Conservation (phyloP, 176 grass and related monocot species). For the Aegilops sharonensis region DNA sequence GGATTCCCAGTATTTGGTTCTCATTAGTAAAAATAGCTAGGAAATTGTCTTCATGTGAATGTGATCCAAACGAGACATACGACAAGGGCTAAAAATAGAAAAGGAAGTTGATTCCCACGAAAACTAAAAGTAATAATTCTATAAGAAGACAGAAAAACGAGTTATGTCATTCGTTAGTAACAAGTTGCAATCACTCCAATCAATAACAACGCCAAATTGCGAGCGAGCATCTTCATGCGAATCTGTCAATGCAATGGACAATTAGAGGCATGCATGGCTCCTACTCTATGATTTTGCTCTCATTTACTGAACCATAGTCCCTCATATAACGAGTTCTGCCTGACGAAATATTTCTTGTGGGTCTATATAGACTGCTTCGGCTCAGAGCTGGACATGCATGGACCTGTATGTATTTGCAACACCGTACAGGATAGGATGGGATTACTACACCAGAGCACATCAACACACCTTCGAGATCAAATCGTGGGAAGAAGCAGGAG, state of each 20-base stretch:
- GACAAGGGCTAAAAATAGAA: not conserved
- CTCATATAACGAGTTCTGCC: not conserved
- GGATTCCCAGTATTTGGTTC: not conserved
- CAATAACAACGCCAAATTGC: slow-evolving; percentile 9
- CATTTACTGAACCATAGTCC: too few relatives aligned
- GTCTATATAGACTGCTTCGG: slow-evolving; percentile 57
- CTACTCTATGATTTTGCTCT: not conserved
- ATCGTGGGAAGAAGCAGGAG: slow-evolving; percentile 80
- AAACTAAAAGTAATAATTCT: not conserved
- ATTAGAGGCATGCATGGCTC: not conserved
- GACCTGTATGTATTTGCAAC: slow-evolving; percentile 93
- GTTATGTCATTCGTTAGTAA: not conserved
- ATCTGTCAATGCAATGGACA: slow-evolving; percentile 3
- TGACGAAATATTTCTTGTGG: slow-evolving; percentile 9
- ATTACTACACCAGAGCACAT: slow-evolving; percentile 67
- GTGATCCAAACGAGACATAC: not conserved
- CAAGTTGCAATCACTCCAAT: not conserved
- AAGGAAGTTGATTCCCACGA: not conserved
- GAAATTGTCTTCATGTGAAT: not conserved
- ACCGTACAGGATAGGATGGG: slow-evolving; percentile 92
- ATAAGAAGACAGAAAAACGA: slow-evolving; percentile 3
- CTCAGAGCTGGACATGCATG: slow-evolving; percentile 96
- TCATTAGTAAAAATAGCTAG: not conserved
- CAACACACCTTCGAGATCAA: slow-evolving; percentile 82
- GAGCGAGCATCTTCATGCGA: not conserved